Conservation (phyloP, 148 eudicot genomes). For the Rhododendron griersonianum region DNA sequence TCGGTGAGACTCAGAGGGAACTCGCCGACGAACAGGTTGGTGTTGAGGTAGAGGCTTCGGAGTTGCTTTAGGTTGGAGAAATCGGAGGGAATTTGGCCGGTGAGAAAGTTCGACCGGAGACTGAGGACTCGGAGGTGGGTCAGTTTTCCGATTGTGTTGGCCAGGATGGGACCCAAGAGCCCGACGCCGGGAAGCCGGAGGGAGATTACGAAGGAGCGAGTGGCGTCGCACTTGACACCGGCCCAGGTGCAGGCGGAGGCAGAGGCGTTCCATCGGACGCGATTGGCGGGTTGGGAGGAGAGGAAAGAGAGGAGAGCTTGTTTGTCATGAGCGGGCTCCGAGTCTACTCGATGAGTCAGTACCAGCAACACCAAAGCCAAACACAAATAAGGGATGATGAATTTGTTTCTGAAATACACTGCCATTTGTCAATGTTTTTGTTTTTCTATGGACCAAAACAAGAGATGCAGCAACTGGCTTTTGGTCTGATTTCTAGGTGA, state of each 20-base stretch:
- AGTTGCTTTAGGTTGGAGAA: constrained; percentile 49
- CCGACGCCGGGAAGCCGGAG: constrained; percentile 74
- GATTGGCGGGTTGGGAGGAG: constrained; percentile 45
- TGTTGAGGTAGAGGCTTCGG: constrained; percentile 56
- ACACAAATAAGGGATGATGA: neutral
- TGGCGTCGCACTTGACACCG: constrained; percentile 64
- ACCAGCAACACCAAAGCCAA: neutral
- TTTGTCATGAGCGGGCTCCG: constrained; percentile 68
- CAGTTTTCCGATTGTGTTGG: constrained; percentile 37
- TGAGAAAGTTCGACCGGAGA: constrained; percentile 35
- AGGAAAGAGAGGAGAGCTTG: constrained; percentile 66
- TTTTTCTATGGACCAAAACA: neutral
- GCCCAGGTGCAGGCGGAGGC: constrained; percentile 61
- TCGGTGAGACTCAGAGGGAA: constrained; percentile 53
- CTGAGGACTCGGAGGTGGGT: constrained; percentile 38
- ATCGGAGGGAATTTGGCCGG: constrained; percentile 43
- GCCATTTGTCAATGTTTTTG: neutral
- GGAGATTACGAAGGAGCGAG: constrained; percentile 27
- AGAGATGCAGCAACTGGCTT: neutral
- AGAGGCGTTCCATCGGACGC: constrained; percentile 58
- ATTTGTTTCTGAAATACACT: neutral
- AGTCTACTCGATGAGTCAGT: constrained; percentile 21
- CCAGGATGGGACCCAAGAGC: constrained; percentile 46
- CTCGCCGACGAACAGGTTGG: constrained; percentile 54
- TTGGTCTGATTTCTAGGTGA: neutral